Base-by-base conservation (phyloP, 106 monocot genomes). In the Dactylorhiza incarnata region DNA sequence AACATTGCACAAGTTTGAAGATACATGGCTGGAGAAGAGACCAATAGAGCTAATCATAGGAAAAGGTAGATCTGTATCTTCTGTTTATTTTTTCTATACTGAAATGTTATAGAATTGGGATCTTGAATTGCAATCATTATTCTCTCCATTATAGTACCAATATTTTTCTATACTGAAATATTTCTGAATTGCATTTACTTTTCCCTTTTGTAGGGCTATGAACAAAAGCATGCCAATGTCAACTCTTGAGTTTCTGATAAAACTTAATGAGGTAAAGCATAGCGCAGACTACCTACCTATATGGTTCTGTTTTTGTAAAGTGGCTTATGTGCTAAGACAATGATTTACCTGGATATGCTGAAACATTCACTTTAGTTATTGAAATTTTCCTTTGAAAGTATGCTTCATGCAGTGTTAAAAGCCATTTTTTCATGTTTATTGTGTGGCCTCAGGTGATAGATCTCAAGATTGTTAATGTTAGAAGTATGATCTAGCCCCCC, bases 21-120 rank as follows among this genome's bases (percentile, higher is more conserved):
- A 96, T 82, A 96, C 93, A 11, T 91, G 96, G 96, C 90, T 87
- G 84, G 96, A 96, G 70, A 93, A 91, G 73, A 77, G 84, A 48
- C 93, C 96, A 61, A 45, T 82, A 68, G 93, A 96, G 80, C 77
- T 96, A 11, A 82, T 89, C 24, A 58, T 96, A 49, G 96, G 93
- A 73, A 96, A 91, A 91, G 96, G 96, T 93, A 78, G 45, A 26
- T 45, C 54, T 56, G 9, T 16, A 68, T 45, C 63, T 63, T 63
- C 24, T 11, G 11, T 24, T 3, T 68, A 45, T 44, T 68, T 45
- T 4, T 15, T 68, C 5, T 43, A 45, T 44, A 22, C 68, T 68
- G 37, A 5, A 65, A 56, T 25, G 10, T 24, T 17, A 20, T 17
- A 5, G 59, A 59, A 59, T 1, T 59, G 59, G 22, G 59, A 22